phyloP scores from a whole-genome alignment of 768 basidiomycete species.

The Tulasnella calospora region DNA sequence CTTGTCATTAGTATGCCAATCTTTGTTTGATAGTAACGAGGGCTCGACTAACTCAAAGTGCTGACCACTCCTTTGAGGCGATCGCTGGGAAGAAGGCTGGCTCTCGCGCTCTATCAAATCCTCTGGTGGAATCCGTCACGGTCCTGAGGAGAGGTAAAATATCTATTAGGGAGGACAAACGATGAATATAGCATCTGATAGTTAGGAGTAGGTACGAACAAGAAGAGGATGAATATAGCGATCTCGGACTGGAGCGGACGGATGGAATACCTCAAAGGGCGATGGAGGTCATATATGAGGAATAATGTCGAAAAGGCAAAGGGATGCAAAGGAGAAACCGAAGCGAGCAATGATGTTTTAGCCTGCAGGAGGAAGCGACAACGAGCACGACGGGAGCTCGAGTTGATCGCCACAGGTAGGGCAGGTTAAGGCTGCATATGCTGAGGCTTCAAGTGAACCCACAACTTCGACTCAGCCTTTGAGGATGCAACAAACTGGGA shows the following conservation, averaged over 20 bases:
- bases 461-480: background rate
- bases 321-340: background rate
- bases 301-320: background rate
- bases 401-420: background rate
- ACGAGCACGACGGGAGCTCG: background rate
- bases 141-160: background rate
- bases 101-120: too few relatives aligned
- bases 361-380: background rate
- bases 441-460: background rate
- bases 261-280: background rate
- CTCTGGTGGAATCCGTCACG: too few relatives aligned
- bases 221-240: background rate
- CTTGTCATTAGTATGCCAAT: too few relatives aligned
- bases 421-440: background rate
- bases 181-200: background rate
- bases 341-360: background rate
- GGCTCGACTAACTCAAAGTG: too few relatives aligned
- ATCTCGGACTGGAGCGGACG: background rate
- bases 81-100: too few relatives aligned
- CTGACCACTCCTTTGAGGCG: too few relatives aligned
- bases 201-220: background rate
- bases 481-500: background rate
- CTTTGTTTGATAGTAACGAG: too few relatives aligned
- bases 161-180: background rate
- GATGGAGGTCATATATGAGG: background rate